Evolutionary conservation across 177 flowering plant species (phyloP).

Genomic region (Vitis hybrid): DNA sequence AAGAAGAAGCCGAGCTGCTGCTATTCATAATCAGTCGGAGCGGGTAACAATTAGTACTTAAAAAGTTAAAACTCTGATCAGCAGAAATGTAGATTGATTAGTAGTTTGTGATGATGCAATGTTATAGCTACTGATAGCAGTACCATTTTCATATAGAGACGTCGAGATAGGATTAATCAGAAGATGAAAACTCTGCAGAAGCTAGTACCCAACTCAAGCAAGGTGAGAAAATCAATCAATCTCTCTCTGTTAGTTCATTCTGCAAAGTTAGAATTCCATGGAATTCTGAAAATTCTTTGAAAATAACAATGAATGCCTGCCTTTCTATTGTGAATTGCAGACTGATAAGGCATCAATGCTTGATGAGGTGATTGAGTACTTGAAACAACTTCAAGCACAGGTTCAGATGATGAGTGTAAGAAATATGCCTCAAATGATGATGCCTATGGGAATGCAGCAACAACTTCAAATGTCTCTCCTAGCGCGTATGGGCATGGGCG

Average conservation of each 20-base stretch:
- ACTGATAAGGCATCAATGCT: constrained; percentile 75
- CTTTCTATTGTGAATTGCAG: constrained; percentile 19
- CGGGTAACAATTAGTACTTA: constrained; percentile 33
- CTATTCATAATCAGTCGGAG: constrained; percentile 65
- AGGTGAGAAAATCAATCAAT: constrained; percentile 30
- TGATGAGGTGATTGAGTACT: constrained; percentile 60
- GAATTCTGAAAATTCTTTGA: too few relatives aligned
- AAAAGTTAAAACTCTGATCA: neutral
- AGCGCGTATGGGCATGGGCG: constrained; percentile 48
- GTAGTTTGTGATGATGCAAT: constrained; percentile 1
- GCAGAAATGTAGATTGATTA: neutral
- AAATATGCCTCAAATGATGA: constrained; percentile 52
- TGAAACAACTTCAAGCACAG: constrained; percentile 66
- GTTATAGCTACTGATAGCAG: too few relatives aligned
- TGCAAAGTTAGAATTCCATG: neutral
- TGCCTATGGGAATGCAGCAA: constrained; percentile 50
- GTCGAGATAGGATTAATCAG: constrained; percentile 67
- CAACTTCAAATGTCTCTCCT: constrained; percentile 55
- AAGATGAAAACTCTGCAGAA: constrained; percentile 70
- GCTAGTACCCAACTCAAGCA: constrained; percentile 65
- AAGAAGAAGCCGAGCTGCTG: constrained; percentile 55
- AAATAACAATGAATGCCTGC: neutral
- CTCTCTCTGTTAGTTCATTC: neutral
- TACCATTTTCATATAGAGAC: constrained; percentile 24
- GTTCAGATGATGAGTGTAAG: constrained; percentile 51